phyloP scores from a whole-genome alignment of 2,329 filamentous ascomycete genomes.

The Leptodontidium sp. region DNA sequence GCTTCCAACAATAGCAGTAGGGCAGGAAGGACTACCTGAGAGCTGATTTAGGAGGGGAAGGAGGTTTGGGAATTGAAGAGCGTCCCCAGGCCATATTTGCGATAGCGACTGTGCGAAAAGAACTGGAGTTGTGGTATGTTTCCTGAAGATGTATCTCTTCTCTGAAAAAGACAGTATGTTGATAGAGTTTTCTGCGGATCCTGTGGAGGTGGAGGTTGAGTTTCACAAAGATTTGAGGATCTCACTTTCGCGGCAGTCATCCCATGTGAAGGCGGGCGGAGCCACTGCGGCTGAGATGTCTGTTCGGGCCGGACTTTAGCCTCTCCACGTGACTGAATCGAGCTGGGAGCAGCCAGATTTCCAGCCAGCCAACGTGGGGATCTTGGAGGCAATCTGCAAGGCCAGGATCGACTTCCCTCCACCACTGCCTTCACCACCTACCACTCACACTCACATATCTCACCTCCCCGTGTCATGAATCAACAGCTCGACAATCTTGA shows the following conservation, averaged over 20 bases:
- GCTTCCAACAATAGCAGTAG: background rate
- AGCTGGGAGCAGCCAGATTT: slow-evolving; percentile 25
- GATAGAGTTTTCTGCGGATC: background rate
- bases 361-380: slow-evolving; percentile 23
- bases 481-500: slow-evolving; percentile 24
- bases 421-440: slow-evolving; percentile 3
- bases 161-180: background rate
- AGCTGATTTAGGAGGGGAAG: slow-evolving; percentile 46
- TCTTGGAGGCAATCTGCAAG: slow-evolving; percentile 15
- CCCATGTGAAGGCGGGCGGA: slow-evolving; percentile 22
- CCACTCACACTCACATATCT: slow-evolving; percentile 12
- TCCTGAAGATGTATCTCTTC: background rate
- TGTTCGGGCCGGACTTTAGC: background rate
- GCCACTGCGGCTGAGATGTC: background rate
- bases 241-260: background rate
- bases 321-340: slow-evolving; percentile 16
- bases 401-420: slow-evolving; percentile 27
- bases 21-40: slow-evolving; percentile 41
- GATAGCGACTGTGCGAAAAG: slow-evolving; percentile 18
- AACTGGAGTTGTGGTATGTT: slow-evolving; percentile 3
- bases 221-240: slow-evolving; percentile 12
- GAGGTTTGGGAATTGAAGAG: slow-evolving; percentile 39
- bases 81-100: slow-evolving; percentile 49
- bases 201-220: background rate
- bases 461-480: slow-evolving; percentile 37